These are phyloP conservation scores for Scopulariopsis brevicaulis DNA, from an alignment of 2,329 filamentous ascomycete genomes.

Conservation along the genomic window DNA sequence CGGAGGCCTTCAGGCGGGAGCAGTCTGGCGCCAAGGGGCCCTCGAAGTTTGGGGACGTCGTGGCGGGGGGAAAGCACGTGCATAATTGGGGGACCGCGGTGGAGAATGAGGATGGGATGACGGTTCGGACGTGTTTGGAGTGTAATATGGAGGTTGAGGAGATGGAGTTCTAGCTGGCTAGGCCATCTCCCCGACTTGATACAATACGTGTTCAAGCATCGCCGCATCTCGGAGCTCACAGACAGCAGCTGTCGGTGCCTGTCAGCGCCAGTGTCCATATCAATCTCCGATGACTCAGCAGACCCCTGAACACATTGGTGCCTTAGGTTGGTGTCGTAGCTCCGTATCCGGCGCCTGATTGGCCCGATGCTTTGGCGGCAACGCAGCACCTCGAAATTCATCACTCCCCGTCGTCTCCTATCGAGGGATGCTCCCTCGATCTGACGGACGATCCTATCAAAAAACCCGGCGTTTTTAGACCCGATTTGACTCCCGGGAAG, in stretches of 20 bases:
- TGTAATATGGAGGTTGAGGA: slow-evolving; percentile 75
- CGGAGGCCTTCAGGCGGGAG: slow-evolving; percentile 69
- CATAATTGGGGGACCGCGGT: slow-evolving; percentile 76
- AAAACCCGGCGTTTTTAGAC: background rate
- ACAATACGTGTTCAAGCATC: background rate
- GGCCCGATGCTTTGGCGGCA: slow-evolving; percentile 1
- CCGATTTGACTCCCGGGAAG: background rate
- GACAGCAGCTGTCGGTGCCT: background rate
- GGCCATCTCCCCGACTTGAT: background rate
- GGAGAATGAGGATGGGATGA: slow-evolving; percentile 60
- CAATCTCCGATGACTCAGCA: background rate
- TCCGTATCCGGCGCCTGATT: background rate
- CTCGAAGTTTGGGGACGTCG: slow-evolving; percentile 63
- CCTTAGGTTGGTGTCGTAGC: slow-evolving; percentile 1
- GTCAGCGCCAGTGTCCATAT: background rate
- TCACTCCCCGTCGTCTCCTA: slow-evolving; percentile 1
- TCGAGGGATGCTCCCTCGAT: background rate
- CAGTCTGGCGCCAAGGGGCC: slow-evolving; percentile 45
- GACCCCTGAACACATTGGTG: background rate
- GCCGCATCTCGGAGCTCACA: background rate
- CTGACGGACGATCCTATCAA: background rate
- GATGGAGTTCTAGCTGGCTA: slow-evolving; percentile 44
- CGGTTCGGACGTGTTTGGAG: slow-evolving; percentile 65
- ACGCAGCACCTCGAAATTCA: slow-evolving; percentile 2
- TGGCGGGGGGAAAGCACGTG: slow-evolving; percentile 63